Conservation (phyloP, 2,329 filamentous ascomycete genomes). For the Bipolaris cookei region DNA sequence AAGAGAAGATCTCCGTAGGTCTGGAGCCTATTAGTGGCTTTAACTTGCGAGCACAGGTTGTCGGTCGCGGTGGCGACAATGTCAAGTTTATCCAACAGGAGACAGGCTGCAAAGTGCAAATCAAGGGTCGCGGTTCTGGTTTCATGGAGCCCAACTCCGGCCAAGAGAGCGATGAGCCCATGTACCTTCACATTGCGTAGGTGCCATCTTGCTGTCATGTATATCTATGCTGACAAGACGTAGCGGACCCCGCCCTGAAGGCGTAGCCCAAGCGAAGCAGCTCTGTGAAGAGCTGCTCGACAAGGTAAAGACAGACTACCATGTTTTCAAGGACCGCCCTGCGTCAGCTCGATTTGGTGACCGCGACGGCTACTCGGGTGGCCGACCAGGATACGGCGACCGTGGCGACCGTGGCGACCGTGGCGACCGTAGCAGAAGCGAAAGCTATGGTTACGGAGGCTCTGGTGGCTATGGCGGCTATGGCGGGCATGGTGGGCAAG, state of each 20-base stretch:
- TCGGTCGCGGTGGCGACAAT: conserved; percentile 91
- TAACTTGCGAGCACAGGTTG: conserved; percentile 94
- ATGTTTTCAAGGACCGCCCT: conserved; percentile 79
- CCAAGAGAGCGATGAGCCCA: conserved; percentile 89
- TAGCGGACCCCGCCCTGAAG: conserved; percentile 83
- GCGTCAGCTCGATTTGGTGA: conserved; percentile 56
- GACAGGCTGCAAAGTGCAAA: conserved; percentile 94
- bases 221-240: conserved; percentile 15
- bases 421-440: conserved; percentile 49
- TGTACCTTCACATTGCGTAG: conserved; percentile 96
- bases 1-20: conserved; percentile 89
- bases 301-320: conserved; percentile 88
- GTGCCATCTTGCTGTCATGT: conserved; percentile 39
- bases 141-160: conserved; percentile 91
- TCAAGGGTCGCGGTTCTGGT: conserved; percentile 94
- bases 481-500: conserved; percentile 45
- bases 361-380: conserved; percentile 46
- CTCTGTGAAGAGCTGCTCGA: conserved; percentile 86
- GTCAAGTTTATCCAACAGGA: conserved; percentile 98
- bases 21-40: conserved; percentile 93
- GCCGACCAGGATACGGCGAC: conserved; percentile 51
- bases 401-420: conserved; percentile 50
- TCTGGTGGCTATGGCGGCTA: conserved; percentile 50
- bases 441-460: conserved; percentile 47
- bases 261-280: conserved; percentile 85